Conservation (phyloP, 2,329 filamentous ascomycete species). For the Colletotrichum sansevieriae region DNA sequence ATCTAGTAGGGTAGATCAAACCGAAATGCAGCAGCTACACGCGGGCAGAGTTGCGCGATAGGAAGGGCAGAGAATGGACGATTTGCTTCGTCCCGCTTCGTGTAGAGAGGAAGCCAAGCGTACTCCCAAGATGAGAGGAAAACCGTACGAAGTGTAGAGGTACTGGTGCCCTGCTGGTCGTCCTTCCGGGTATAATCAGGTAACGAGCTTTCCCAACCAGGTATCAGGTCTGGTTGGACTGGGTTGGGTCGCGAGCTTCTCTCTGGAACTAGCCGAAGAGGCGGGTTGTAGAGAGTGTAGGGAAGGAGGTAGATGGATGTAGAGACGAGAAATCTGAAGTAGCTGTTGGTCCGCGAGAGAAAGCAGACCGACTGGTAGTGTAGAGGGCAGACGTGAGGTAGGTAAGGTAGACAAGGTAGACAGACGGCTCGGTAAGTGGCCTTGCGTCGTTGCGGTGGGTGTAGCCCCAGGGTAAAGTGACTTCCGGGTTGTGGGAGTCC, state of each 20-base stretch:
- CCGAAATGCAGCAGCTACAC: neutral
- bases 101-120: neutral
- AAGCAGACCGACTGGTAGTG: neutral
- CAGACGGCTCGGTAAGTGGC: slow-evolving; percentile 7
- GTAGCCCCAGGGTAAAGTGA: slow-evolving; percentile 23
- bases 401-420: slow-evolving; percentile 18
- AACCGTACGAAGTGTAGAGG: neutral
- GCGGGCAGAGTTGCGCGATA: slow-evolving; percentile 4
- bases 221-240: slow-evolving; percentile 6
- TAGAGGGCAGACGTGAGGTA: neutral
- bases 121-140: neutral
- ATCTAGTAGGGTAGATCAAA: neutral
- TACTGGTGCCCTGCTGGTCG: slow-evolving; percentile 2
- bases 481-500: neutral
- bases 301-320: slow-evolving; percentile 20
- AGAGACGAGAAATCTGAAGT: slow-evolving; percentile 21
- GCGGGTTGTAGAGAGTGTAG: neutral
- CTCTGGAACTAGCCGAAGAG: slow-evolving; percentile 14
- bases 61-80: neutral
- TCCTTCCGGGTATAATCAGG: slow-evolving; percentile 5
- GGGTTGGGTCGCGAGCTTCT: slow-evolving; percentile 9
- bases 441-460: slow-evolving; percentile 33
- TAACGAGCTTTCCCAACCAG: slow-evolving; percentile 8
- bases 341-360: slow-evolving; percentile 7
- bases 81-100: slow-evolving; percentile 5